Evolutionary conservation across 306 rosid species (phyloP).

Genomic region (Begonia fuchsioides): DNA sequence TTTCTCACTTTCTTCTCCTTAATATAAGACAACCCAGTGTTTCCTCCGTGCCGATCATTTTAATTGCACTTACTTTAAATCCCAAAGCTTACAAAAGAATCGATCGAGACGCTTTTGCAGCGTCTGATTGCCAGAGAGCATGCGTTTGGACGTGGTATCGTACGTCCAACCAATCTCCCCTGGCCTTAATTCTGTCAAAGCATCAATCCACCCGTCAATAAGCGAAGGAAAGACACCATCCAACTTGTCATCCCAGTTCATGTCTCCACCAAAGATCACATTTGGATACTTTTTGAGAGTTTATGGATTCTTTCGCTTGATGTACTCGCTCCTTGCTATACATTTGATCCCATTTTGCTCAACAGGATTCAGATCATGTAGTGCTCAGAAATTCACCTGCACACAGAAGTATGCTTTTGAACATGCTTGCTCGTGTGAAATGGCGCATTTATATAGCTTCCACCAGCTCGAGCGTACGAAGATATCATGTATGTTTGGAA

Average conservation of each 20-base stretch:
- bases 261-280: constrained; percentile 80
- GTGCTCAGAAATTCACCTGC: constrained; percentile 15
- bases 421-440: constrained; percentile 9
- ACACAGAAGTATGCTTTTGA: constrained; percentile 25
- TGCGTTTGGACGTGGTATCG: constrained; percentile 81
- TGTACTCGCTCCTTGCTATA: constrained; percentile 76
- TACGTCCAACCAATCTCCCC: constrained; percentile 78
- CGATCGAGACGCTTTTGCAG: constrained; percentile 73
- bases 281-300: constrained; percentile 45
- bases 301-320: constrained; percentile 62
- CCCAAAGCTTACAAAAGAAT: constrained; percentile 43
- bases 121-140: constrained; percentile 58
- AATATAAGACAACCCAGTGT: constrained; percentile 33
- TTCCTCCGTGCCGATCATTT: constrained; percentile 68
- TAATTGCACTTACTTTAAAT: constrained; percentile 47
- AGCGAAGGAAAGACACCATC: constrained; percentile 64
- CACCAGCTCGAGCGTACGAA: constrained; percentile 27
- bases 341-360: constrained; percentile 70
- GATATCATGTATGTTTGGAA: constrained; percentile 17
- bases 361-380: too few relatives aligned
- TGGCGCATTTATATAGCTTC: constrained; percentile 24
- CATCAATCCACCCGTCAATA: constrained; percentile 58
- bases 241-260: constrained; percentile 89
- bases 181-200: constrained; percentile 54
- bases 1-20: constrained; percentile 71